These are phyloP conservation scores for Tarenaya hassleriana DNA, from an alignment of 345 rosid genomes.

Conservation along the genomic window DNA sequence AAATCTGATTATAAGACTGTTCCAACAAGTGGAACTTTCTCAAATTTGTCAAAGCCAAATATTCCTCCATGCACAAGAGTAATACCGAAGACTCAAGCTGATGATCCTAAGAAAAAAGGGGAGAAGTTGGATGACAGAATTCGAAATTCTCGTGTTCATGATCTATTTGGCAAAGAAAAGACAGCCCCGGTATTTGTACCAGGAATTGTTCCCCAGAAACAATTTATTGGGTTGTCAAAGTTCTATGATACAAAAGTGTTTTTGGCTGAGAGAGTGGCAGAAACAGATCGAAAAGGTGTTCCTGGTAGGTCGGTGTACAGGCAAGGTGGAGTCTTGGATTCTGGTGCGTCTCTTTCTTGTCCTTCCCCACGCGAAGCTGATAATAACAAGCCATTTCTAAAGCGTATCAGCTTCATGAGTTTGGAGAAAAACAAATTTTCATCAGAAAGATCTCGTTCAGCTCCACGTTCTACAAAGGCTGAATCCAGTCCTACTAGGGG, in stretches of 20 bases:
- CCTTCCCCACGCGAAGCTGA: constrained; percentile 37
- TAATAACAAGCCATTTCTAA: constrained; percentile 25
- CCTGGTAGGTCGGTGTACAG: constrained; percentile 11
- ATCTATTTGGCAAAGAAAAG: constrained; percentile 30
- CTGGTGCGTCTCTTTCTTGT: constrained; percentile 33
- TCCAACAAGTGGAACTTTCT: constrained; percentile 29
- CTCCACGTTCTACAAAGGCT: constrained; percentile 33
- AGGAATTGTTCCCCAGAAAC: constrained; percentile 32
- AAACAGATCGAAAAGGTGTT: constrained; percentile 22
- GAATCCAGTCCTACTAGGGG: constrained; percentile 33
- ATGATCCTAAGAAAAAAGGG: constrained; percentile 30
- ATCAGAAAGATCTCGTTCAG: constrained; percentile 36
- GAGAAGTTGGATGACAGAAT: constrained; percentile 36
- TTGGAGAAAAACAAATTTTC: constrained; percentile 26
- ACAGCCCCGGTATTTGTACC: constrained; percentile 45
- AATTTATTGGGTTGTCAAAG: constrained; percentile 31
- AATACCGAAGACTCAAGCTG: constrained; percentile 32
- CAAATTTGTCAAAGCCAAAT: constrained; percentile 29
- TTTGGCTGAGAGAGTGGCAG: constrained; percentile 31
- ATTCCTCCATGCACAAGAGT: constrained; percentile 26
- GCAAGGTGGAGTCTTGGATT: constrained; percentile 19
- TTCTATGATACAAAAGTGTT: constrained; percentile 27
- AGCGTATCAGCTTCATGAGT: constrained; percentile 30
- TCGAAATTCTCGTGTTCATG: constrained; percentile 26
- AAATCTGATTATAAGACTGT: constrained; percentile 28